phyloP scores from a whole-genome alignment of 2,329 filamentous ascomycete genomes.

The Sporothrix globosa region DNA sequence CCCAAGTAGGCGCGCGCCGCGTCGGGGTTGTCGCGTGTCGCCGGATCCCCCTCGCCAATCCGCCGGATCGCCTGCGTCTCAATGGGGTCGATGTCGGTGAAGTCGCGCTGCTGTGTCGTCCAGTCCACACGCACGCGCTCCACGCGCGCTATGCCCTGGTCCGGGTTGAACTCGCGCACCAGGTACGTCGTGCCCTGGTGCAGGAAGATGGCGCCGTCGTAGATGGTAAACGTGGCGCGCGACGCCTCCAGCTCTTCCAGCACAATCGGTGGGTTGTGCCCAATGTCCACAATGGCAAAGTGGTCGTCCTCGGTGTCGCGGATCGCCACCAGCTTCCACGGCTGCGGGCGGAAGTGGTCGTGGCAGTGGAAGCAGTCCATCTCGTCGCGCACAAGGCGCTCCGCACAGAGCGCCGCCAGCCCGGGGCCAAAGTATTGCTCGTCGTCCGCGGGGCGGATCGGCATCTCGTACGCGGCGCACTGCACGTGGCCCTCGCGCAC shows the following conservation, averaged over 20 bases:
- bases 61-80: constrained; percentile 85
- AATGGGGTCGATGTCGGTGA: constrained; percentile 88
- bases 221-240: constrained; percentile 92
- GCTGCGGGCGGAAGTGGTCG: constrained; percentile 81
- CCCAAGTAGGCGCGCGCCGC: constrained; percentile 79
- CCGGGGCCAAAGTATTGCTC: constrained; percentile 76
- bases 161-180: constrained; percentile 83
- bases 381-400: constrained; percentile 73
- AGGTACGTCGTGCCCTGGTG: constrained; percentile 95
- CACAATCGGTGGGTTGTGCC: constrained; percentile 78
- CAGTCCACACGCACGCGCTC: constrained; percentile 90
- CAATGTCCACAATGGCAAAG: constrained; percentile 90
- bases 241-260: constrained; percentile 96
- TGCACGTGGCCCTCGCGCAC: constrained; percentile 93
- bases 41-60: constrained; percentile 40
- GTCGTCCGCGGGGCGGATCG: constrained; percentile 78
- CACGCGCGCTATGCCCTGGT: constrained; percentile 81
- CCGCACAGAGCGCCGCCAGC: constrained; percentile 69
- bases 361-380: constrained; percentile 89
- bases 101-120: constrained; percentile 92
- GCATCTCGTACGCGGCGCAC: constrained; percentile 94
- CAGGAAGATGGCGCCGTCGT: constrained; percentile 94
- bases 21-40: constrained; percentile 38
- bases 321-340: constrained; percentile 82
- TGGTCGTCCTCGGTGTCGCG: constrained; percentile 83